Percentiles rank a stretch among this genome's conserved stretches.
phyloP scores from a whole-genome alignment of 768 basidiomycete genomes.

The Suillus subaureus region DNA sequence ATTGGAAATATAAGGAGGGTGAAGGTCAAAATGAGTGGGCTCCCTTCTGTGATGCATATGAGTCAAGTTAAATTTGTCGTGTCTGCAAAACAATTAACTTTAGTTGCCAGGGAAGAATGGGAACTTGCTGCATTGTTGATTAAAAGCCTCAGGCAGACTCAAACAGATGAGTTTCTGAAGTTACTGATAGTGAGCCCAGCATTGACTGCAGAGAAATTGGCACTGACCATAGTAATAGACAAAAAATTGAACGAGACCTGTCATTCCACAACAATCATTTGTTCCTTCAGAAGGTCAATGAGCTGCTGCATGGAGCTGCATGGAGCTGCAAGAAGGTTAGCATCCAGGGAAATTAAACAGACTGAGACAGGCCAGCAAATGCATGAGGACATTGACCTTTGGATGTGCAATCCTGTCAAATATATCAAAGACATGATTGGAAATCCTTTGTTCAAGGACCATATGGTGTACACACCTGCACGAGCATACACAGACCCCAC shows the following conservation, averaged over 20 bases:
- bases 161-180: constrained; percentile 18
- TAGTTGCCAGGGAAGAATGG: constrained; percentile 29
- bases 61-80: too few species aligned
- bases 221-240: constrained; percentile 4
- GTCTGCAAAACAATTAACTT: not conserved
- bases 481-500: too few species aligned
- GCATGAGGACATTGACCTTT: constrained; percentile 26
- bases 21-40: not conserved
- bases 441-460: too few species aligned
- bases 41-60: constrained; percentile 26
- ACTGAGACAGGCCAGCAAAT: constrained; percentile 12
- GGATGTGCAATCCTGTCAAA: constrained; percentile 10
- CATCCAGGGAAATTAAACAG: constrained; percentile 21
- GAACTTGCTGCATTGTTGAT: constrained; percentile 37
- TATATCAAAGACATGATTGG: too few species aligned
- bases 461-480: too few species aligned
- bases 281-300: constrained; percentile 26
- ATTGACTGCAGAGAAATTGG: constrained; percentile 8
- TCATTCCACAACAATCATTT: constrained; percentile 29
- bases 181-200: not conserved
- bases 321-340: constrained; percentile 26
- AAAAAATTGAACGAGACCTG: constrained; percentile 6
- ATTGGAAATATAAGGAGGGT: not conserved
- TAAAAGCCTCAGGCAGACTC: constrained; percentile 26
- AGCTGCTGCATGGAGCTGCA: constrained; percentile 19